These are phyloP conservation scores for Chenopodium suecicum DNA, from an alignment of 148 eudicot genomes.

Conservation along the genomic window DNA sequence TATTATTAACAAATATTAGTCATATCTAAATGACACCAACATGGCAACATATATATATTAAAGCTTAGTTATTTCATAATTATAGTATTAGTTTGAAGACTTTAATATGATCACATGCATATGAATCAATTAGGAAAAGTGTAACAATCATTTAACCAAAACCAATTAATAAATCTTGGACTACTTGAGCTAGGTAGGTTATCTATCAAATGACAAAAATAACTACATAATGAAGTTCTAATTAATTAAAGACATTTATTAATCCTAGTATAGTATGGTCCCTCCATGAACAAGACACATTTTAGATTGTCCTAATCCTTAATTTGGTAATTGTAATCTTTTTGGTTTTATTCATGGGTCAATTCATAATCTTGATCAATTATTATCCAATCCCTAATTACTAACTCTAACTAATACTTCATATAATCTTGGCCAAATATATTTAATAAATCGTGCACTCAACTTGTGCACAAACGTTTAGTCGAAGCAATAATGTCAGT, in stretches of 20 bases:
- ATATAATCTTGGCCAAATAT: neutral
- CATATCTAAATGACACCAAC: too few species aligned
- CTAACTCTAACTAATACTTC: slow-evolving; percentile 1
- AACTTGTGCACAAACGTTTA: neutral
- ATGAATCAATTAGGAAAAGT: neutral
- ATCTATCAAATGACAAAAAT: neutral
- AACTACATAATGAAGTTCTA: neutral
- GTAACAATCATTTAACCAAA: slow-evolving; percentile 6
- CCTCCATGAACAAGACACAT: neutral
- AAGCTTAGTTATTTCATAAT: too few species aligned
- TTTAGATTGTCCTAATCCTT: neutral
- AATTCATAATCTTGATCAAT: slow-evolving; percentile 4
- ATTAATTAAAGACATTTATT: neutral
- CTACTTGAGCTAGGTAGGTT: neutral
- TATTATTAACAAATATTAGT: too few species aligned
- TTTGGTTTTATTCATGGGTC: slow-evolving; percentile 8
- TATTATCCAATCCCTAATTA: neutral
- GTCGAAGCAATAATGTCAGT: neutral
- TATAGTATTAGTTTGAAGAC: too few species aligned
- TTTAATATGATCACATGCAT: neutral
- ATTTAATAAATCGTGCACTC: neutral
- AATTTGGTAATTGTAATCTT: slow-evolving; percentile 3
- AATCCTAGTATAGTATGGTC: slow-evolving; percentile 2
- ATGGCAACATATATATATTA: too few species aligned
- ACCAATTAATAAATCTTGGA: neutral